These are phyloP conservation scores for Dioszegia aurantiaca DNA, from an alignment of 768 basidiomycete species.

Conservation along the genomic window DNA sequence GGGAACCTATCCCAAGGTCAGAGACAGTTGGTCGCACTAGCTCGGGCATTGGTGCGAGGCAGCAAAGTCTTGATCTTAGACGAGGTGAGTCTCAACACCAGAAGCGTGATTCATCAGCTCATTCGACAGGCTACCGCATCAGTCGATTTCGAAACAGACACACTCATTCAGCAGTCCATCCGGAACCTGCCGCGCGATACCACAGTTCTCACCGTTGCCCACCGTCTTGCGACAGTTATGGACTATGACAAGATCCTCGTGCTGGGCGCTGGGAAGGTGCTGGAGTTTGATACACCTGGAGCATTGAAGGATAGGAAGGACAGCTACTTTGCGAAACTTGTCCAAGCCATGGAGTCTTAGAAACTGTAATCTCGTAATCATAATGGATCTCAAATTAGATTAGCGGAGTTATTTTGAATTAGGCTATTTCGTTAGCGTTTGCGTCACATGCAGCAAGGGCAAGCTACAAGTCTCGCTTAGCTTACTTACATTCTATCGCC, in stretches of 20 bases:
- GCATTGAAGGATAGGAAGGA: conserved; percentile 60
- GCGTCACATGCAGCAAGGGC: not conserved
- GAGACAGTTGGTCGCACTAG: conserved; percentile 62
- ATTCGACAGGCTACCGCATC: conserved; percentile 40
- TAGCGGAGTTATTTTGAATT: conserved; percentile 9
- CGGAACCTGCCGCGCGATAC: conserved; percentile 55
- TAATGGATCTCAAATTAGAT: not conserved
- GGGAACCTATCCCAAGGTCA: conserved; percentile 61
- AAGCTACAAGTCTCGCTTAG: not conserved
- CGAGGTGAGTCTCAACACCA: conserved; percentile 50
- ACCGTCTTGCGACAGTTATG: conserved; percentile 60
- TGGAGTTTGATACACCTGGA: conserved; percentile 72
- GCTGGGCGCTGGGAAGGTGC: conserved; percentile 65
- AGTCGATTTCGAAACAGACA: conserved; percentile 61
- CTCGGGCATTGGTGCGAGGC: conserved; percentile 61
- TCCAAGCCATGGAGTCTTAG: conserved; percentile 46
- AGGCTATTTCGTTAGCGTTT: conserved; percentile 2
- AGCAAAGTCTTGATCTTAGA: conserved; percentile 63
- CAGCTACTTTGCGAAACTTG: conserved; percentile 65
- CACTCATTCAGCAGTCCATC: conserved; percentile 61
- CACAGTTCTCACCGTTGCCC: conserved; percentile 63
- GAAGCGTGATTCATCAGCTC: conserved; percentile 5
- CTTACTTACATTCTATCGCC: not conserved
- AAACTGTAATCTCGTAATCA: not conserved
- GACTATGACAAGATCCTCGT: conserved; percentile 64